phyloP scores from a whole-genome alignment of 495 filamentous ascomycete genomes.

The Aspergillus sclerotioniger region DNA sequence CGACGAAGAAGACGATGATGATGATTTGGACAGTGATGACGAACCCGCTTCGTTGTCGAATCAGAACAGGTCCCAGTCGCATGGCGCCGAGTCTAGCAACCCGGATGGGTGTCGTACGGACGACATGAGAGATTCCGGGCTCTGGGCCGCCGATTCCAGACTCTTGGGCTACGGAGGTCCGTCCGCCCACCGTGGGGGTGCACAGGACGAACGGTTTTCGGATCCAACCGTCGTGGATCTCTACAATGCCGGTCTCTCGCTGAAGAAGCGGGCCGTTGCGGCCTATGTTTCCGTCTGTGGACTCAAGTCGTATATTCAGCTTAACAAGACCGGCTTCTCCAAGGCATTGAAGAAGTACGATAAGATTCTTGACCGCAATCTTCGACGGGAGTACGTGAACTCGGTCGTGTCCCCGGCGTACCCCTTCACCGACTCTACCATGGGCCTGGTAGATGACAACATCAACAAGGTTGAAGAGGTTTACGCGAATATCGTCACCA shows the following conservation, averaged over 20 bases:
- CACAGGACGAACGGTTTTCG: conserved; percentile 61
- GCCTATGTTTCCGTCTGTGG: conserved; percentile 94
- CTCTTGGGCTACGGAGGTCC: conserved; percentile 16
- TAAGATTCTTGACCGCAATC: conserved; percentile 81
- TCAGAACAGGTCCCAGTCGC: conserved; percentile 25
- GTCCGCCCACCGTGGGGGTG: conserved; percentile 19
- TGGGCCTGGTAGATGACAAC: conserved; percentile 64
- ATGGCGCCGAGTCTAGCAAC: conserved; percentile 28
- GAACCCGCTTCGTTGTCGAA: conserved; percentile 21
- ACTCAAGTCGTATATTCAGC: conserved; percentile 90
- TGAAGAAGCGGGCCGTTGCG: conserved; percentile 87
- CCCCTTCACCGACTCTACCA: conserved; percentile 71
- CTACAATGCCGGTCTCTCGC: conserved; percentile 76
- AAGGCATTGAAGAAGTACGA: conserved; percentile 99
- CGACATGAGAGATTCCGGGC: conserved; percentile 38
- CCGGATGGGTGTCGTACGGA: conserved; percentile 47
- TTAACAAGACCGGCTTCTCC: conserved; percentile 93
- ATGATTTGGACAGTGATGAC: conserved; percentile 53
- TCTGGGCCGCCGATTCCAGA: conserved; percentile 26
- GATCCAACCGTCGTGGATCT: conserved; percentile 68
- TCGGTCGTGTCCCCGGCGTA: conserved; percentile 68
- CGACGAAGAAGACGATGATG: conserved; percentile 64
- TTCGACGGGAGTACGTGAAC: conserved; percentile 73
- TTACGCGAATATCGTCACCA: conserved; percentile 78
- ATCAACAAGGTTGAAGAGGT: conserved; percentile 70